Evolutionary conservation across 2,329 filamentous ascomycete genomes (phyloP), one percentile per base, ranked within the genome.

Genomic region (Chrysoporthe deuterocubensis): DNA sequence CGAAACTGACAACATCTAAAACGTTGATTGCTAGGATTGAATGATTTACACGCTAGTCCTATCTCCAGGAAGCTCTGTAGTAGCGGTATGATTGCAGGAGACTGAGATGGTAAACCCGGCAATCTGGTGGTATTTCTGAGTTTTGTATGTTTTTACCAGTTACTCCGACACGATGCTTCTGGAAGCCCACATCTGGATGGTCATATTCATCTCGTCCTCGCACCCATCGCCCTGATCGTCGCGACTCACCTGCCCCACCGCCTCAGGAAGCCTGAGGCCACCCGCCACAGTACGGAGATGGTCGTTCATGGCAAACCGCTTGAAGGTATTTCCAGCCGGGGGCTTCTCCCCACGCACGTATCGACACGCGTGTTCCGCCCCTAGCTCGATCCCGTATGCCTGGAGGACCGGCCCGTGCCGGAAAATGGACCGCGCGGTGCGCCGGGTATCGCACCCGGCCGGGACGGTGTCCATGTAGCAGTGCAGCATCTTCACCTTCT

Each of bases 401-500:
- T 48, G 9, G 4, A 61, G 43, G 11, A 46, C 21, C 16, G 42
- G 43, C 16, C 59, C 43, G 16, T 61, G 21, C 5, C 59, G 59
- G 59, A 61, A 44, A 26, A 16, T 61, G 59, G 43, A 48, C 26
- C 59, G 14, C 4, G 59, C 59, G 14, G 59, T 61, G 43, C 40
- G 43, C 21, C 59, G n/a, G 11, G 42, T 46, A 48, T 61, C 59
- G 18, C 59, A 32, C 14, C 21, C 21, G 8, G 37, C 26, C 14
- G 59, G 43, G 18, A 46, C 11, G 21, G 59, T 46, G 43, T 46
- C 59, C 59, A 61, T 61, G 16, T 61, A 61, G 18, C 42, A 61
- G 26, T 61, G 59, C 26, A 61, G 42, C 59, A 61, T 44, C 26
- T 42, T 44, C 11, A 61, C 43, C 14, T 32, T 61, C 26, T 61